A percentile compares a stretch with the other conserved stretches of the same genome.
Evolutionary conservation across 192 early-diverging fungal species (phyloP).

Genomic region (Tieghemiomyces parasiticus): DNA sequence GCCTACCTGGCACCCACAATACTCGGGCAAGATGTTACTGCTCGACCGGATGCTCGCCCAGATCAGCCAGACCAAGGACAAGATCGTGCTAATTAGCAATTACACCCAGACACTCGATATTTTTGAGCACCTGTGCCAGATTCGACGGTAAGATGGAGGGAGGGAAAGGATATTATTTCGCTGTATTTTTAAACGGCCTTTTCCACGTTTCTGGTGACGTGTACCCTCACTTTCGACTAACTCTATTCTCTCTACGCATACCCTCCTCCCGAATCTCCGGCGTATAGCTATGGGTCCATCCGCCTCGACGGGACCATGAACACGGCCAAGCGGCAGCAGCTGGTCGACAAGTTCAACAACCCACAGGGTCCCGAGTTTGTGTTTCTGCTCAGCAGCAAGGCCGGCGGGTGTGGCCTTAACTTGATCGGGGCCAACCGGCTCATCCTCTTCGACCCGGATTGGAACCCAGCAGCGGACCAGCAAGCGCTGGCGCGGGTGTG

Average conservation of each 20-base stretch:
- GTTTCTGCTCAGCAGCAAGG: conserved; percentile 92
- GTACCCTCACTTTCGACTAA: too few species aligned
- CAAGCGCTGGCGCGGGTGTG: conserved; percentile 85
- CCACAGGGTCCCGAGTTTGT: conserved; percentile 75
- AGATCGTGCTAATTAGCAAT: conserved; percentile 96
- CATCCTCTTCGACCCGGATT: conserved; percentile 79
- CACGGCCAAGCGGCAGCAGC: conserved; percentile 80
- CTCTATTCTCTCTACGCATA: too few species aligned
- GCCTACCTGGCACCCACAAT: conserved; percentile 32
- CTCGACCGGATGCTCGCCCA: conserved; percentile 62
- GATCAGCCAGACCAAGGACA: conserved; percentile 64
- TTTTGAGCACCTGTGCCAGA: conserved; percentile 76
- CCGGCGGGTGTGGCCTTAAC: conserved; percentile 97
- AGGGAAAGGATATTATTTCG: not conserved
- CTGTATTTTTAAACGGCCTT: not conserved
- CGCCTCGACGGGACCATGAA: conserved; percentile 89
- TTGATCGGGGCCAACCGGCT: conserved; percentile 96
- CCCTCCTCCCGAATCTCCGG: too few species aligned
- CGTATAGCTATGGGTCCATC: conserved; percentile 45
- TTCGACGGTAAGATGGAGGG: conserved; percentile 36
- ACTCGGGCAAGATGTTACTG: conserved; percentile 85
- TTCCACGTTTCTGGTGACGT: too few species aligned
- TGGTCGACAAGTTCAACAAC: conserved; percentile 95
- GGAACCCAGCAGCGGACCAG: conserved; percentile 92
- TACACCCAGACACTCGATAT: conserved; percentile 97